phyloP scores from a whole-genome alignment of 2,329 filamentous ascomycete genomes.

The Gaeumannomyces sp. region DNA sequence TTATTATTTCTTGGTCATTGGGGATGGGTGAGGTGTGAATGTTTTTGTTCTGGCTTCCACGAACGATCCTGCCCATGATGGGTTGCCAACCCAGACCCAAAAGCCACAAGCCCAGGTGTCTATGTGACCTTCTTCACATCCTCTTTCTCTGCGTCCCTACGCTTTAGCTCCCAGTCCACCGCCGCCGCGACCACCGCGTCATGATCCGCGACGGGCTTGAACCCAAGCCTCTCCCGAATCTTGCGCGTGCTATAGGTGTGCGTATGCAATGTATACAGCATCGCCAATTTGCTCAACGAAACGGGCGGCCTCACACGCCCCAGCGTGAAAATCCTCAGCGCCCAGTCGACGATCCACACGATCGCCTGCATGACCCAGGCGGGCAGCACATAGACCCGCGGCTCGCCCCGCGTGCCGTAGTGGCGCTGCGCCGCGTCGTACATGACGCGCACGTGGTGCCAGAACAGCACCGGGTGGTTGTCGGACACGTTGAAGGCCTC shows the following conservation, averaged over 20 bases:
- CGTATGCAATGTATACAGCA: constrained; percentile 18
- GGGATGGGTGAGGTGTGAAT: too few relatives aligned
- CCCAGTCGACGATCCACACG: constrained; percentile 17
- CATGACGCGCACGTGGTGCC: constrained; percentile 22
- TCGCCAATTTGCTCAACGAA: constrained; percentile 17
- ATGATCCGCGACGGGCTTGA: constrained; percentile 13
- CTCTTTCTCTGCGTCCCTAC: neutral
- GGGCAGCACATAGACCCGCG: constrained; percentile 17
- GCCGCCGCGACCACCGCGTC: constrained; percentile 15
- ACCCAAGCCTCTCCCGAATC: constrained; percentile 15
- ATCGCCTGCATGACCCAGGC: constrained; percentile 20
- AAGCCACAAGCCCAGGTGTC: too few relatives aligned
- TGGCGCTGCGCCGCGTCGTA: constrained; percentile 18
- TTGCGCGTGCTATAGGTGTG: constrained; percentile 18
- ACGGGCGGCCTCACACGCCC: constrained; percentile 19
- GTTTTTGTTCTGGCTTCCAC: too few relatives aligned
- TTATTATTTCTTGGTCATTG: too few relatives aligned
- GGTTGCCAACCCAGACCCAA: too few relatives aligned
- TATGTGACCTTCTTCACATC: too few relatives aligned
- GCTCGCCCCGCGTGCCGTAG: constrained; percentile 4
- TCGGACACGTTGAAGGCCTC: constrained; percentile 32
- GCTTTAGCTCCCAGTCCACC: constrained; percentile 15
- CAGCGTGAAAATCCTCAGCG: constrained; percentile 20
- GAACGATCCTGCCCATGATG: too few relatives aligned
- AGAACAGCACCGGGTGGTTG: constrained; percentile 24